Conservation (phyloP, 2,329 filamentous ascomycete genomes). For the Stagonosporopsis vannaccii region DNA sequence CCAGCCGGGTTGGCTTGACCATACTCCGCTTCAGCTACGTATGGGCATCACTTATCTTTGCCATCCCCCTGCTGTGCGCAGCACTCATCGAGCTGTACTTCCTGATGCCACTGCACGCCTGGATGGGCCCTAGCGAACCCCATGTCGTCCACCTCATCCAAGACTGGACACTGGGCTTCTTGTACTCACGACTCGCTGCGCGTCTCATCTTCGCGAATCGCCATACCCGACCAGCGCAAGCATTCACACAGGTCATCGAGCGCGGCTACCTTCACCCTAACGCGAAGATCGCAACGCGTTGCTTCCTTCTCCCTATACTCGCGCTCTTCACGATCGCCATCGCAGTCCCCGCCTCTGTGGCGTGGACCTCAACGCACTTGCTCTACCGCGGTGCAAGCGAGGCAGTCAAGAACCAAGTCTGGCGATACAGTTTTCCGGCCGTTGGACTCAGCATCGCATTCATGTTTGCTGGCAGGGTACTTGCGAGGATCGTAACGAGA, state of each 20-base stretch:
- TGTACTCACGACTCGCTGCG: constrained; percentile 83
- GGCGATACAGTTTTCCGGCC: constrained; percentile 77
- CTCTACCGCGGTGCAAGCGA: constrained; percentile 53
- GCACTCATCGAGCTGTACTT: constrained; percentile 87
- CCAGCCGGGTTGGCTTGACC: constrained; percentile 43
- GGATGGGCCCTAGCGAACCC: constrained; percentile 56
- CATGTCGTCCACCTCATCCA: constrained; percentile 89
- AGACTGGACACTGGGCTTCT: constrained; percentile 89
- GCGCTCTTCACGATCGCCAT: constrained; percentile 70
- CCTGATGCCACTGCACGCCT: constrained; percentile 84
- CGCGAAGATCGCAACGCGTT: constrained; percentile 78
- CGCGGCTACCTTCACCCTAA: constrained; percentile 79
- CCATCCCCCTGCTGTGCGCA: constrained; percentile 82
- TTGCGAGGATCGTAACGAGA: constrained; percentile 66
- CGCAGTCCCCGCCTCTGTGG: constrained; percentile 67
- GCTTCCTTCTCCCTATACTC: constrained; percentile 80
- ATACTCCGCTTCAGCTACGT: constrained; percentile 72
- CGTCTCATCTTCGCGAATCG: constrained; percentile 73
- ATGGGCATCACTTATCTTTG: constrained; percentile 74
- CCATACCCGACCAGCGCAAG: constrained; percentile 74
- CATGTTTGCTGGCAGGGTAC: constrained; percentile 59
- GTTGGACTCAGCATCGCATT: constrained; percentile 57
- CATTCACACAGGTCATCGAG: constrained; percentile 75
- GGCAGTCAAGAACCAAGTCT: constrained; percentile 59
- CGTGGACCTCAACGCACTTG: constrained; percentile 58